phyloP scores from a whole-genome alignment of 768 basidiomycete genomes.

The Phylloporus sp. region DNA sequence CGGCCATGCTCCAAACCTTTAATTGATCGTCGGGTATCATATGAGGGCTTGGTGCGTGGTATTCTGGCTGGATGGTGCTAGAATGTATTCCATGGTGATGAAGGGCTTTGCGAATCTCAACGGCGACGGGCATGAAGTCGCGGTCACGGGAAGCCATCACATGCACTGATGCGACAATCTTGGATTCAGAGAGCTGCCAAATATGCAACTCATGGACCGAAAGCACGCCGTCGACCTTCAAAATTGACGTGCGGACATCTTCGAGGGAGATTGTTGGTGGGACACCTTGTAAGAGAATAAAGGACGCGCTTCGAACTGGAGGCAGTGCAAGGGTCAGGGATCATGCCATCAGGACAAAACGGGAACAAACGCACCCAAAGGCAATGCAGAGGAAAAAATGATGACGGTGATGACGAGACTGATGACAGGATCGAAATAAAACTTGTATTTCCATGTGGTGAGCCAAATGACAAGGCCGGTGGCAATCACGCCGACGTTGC shows the following conservation, averaged over 20 bases:
- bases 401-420: constrained; percentile 92
- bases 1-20: constrained; percentile 36
- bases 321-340: constrained; percentile 11
- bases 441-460: constrained; percentile 76
- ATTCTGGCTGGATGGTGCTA: constrained; percentile 92
- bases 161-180: constrained; percentile 94
- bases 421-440: constrained; percentile 90
- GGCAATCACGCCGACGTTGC: constrained; percentile 95
- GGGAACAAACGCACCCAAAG: constrained; percentile 55
- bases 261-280: constrained; percentile 86
- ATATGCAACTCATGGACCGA: constrained; percentile 92
- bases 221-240: constrained; percentile 74
- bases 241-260: constrained; percentile 78
- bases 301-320: constrained; percentile 82
- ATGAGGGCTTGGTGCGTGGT: constrained; percentile 37
- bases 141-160: constrained; percentile 74
- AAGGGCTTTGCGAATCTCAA: constrained; percentile 74
- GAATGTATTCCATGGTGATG: constrained; percentile 94
- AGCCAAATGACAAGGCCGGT: constrained; percentile 95
- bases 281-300: constrained; percentile 92
- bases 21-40: constrained; percentile 41
- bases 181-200: constrained; percentile 95
- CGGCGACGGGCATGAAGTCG: constrained; percentile 90
- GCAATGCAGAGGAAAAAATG: constrained; percentile 93
- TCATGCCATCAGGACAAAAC: not conserved